Conservation (phyloP, 768 basidiomycete genomes). For the Hebeloma cylindrosporum region DNA sequence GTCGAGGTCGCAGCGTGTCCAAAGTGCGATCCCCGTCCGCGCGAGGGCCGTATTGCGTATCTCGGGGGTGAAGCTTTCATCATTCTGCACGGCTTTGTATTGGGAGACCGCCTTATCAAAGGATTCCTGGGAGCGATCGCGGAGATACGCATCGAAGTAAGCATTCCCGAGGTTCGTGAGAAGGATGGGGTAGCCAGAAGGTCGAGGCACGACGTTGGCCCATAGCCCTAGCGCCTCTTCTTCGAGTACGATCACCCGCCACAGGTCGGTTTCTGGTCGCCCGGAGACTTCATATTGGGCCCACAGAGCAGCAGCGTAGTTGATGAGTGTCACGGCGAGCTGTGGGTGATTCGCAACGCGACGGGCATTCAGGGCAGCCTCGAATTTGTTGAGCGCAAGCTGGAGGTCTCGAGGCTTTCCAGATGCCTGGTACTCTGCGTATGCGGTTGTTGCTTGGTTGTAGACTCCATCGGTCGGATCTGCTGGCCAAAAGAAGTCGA, state of each 20-base stretch:
- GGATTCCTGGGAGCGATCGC: too few relatives aligned
- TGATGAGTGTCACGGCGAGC: neutral
- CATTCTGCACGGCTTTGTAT: neutral
- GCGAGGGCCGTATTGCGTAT: too few relatives aligned
- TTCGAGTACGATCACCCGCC: neutral
- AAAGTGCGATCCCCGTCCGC: neutral
- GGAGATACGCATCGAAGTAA: neutral
- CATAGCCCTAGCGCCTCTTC: neutral
- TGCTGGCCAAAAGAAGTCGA: too few relatives aligned
- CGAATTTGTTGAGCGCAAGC: too few relatives aligned
- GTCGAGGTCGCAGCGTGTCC: neutral
- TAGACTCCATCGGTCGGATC: too few relatives aligned
- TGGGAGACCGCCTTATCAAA: neutral
- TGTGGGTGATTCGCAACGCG: too few relatives aligned
- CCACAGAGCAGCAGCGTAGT: neutral
- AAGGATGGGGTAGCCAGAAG: neutral
- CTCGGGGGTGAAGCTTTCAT: too few relatives aligned
- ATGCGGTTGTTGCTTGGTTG: too few relatives aligned
- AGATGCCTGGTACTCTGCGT: too few relatives aligned
- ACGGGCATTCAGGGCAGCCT: too few relatives aligned
- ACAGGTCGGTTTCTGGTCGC: neutral
- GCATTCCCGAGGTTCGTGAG: neutral
- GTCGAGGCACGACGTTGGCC: neutral
- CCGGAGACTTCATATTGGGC: neutral
- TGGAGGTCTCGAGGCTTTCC: too few relatives aligned